Percentiles rank a stretch among this genome's conserved stretches.
These are phyloP conservation scores for Dothiorella sarmentorum DNA, from an alignment of 2,329 filamentous ascomycete species.

Conservation along the genomic window DNA sequence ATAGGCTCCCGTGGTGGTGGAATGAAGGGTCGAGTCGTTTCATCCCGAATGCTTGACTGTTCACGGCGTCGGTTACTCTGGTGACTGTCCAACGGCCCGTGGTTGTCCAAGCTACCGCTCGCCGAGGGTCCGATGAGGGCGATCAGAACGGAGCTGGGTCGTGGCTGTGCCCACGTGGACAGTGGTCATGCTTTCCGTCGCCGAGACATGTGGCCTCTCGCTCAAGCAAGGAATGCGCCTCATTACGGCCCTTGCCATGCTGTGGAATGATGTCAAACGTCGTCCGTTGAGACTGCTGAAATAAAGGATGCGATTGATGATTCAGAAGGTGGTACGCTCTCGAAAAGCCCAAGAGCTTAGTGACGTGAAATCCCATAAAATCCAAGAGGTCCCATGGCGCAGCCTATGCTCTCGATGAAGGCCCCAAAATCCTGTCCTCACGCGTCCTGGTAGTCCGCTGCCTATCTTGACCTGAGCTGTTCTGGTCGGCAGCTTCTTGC, in stretches of 20 bases:
- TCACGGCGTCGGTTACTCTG: neutral
- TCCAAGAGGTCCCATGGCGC: neutral
- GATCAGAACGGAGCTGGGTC: neutral
- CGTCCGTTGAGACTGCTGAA: neutral
- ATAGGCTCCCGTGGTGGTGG: neutral
- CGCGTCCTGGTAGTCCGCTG: slow-evolving; percentile 5
- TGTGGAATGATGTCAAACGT: neutral
- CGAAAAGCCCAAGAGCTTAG: too few relatives aligned
- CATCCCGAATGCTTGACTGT: neutral
- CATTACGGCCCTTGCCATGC: neutral
- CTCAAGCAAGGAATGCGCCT: slow-evolving; percentile 1
- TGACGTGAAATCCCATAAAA: neutral
- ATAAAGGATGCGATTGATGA: neutral
- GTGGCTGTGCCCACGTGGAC: neutral
- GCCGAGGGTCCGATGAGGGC: neutral
- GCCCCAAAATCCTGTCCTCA: slow-evolving; percentile 20
- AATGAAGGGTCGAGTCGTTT: neutral
- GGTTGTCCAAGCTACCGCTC: neutral
- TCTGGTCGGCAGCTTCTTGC: slow-evolving; percentile 7
- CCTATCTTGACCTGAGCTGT: neutral
- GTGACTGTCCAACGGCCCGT: neutral
- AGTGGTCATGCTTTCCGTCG: neutral
- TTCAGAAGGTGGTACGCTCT: too few relatives aligned
- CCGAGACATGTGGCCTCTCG: neutral
- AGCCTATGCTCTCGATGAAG: neutral